Base-by-base conservation (phyloP, 805 yeast species). In the Debaryomyces castellii region DNA sequence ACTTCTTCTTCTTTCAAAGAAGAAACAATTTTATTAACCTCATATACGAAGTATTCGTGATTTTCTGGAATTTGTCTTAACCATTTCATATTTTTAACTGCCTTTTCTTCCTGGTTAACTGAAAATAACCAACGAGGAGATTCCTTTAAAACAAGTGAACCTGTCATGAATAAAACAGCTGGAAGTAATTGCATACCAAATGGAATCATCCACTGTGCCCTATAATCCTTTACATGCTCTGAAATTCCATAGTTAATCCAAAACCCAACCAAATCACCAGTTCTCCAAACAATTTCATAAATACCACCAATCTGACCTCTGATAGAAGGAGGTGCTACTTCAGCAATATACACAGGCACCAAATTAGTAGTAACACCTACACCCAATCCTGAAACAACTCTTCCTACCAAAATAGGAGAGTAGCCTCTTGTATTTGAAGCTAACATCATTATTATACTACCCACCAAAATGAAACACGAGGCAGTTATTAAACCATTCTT, bases 341-440 rank as follows among this genome's bases (percentile, higher is more conserved):
- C 80, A 5, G 74, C 63, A 6, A 76, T 63, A 47, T 73, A 76
- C 33, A 75, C 67, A 5, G 82, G 81, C 0, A 77, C 77, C 44
- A 77, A 58, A 55, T 71, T 69, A 1, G 82, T 68, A 34, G 78
- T 66, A 10, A 74, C 73, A 2, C 84, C 84, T 41, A 77, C 75
- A 22, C 81, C 81, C 6, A 79, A 36, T 6, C 84, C 83, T 21
- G 78, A 66, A 40, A 78, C 53, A 35, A 74, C 73, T 50, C 85
- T 66, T 8, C 84, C 84, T 1, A 78, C 74, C 48, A 77, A 76
- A 43, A 77, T 69, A n/a, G 72, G 69, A 4, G 72, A 76, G 36
- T 76, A 62, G 2, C 74, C 75, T 22, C 64, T 62, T 1, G 50
- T 28, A 4, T 57, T 47, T 16, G 55, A 54, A 2, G 76, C 55